These are phyloP conservation scores for Spathaspora arborariae DNA, from an alignment of 805 yeast genomes.

Conservation along the genomic window DNA sequence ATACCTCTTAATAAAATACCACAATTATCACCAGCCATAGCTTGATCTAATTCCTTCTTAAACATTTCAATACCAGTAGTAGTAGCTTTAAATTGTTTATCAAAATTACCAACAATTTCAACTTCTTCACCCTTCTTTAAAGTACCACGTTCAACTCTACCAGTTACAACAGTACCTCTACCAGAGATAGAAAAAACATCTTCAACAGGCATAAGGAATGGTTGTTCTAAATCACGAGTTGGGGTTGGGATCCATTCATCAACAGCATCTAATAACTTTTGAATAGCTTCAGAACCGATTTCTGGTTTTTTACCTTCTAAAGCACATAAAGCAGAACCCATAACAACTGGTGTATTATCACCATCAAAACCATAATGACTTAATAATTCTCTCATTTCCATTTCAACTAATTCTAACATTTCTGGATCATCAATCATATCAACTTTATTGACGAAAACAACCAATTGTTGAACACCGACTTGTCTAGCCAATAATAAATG, in stretches of 20 bases:
- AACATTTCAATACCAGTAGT: conserved; percentile 99
- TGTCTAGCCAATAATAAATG: conserved; percentile 97
- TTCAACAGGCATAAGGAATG: conserved; percentile 96
- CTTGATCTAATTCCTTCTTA: conserved; percentile 96
- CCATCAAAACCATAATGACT: conserved; percentile 94
- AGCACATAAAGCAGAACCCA: conserved; percentile 99
- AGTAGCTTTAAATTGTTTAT: conserved; percentile 83
- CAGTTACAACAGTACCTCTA: conserved; percentile 99
- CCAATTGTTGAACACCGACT: conserved; percentile 97
- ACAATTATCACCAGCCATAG: conserved; percentile 99
- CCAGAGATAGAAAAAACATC: conserved; percentile 98
- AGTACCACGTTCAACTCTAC: conserved; percentile 98
- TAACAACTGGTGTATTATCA: conserved; percentile 94
- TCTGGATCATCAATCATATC: conserved; percentile 98
- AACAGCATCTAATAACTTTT: conserved; percentile 82
- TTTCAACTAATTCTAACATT: conserved; percentile 98
- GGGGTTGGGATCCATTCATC: conserved; percentile 97
- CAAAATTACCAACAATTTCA: conserved; percentile 92
- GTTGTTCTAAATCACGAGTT: conserved; percentile 89
- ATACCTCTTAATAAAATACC: conserved; percentile 97
- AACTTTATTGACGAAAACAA: conserved; percentile 96
- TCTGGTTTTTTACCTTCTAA: conserved; percentile 84
- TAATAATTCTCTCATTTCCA: conserved; percentile 99
- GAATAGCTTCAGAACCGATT: conserved; percentile 84
- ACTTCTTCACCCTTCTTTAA: conserved; percentile 98